These are phyloP conservation scores for Fusarium floridanum DNA, from an alignment of 2,329 filamentous ascomycete genomes.

Conservation along the genomic window DNA sequence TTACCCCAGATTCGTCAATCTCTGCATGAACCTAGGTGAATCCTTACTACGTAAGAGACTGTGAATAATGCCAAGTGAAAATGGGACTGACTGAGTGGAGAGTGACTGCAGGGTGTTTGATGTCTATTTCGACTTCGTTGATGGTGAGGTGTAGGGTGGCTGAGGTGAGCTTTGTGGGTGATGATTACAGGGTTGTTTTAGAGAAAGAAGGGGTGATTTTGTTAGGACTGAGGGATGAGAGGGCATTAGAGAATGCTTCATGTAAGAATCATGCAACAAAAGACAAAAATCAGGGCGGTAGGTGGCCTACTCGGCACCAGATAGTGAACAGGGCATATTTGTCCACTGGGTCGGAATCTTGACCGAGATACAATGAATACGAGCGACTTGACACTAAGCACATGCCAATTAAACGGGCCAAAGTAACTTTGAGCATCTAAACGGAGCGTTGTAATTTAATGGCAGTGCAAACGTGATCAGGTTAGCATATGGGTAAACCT, in stretches of 20 bases:
- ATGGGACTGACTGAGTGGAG: conserved; percentile 5
- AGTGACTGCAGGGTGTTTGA: neutral
- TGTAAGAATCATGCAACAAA: too few relatives aligned
- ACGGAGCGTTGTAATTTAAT: neutral
- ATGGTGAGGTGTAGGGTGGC: neutral
- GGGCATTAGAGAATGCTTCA: too few relatives aligned
- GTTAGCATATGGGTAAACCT: neutral
- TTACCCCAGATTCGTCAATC: neutral
- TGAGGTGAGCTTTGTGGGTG: neutral
- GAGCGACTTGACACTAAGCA: neutral
- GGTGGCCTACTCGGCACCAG: neutral
- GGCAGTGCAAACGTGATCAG: neutral
- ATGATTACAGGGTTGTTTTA: neutral
- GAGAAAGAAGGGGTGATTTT: neutral
- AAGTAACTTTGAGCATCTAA: neutral
- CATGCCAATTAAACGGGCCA: neutral
- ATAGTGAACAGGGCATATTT: neutral
- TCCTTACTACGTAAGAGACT: neutral
- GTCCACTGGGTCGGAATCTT: neutral
- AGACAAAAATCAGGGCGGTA: too few relatives aligned
- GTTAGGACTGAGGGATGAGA: neutral
- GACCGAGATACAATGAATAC: neutral
- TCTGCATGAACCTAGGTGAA: neutral
- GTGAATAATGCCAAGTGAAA: conserved; percentile 5
- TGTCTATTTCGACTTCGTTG: neutral